Evolutionary conservation across 129 eudicot genomes (phyloP), one percentile per base, ranked within the genome.

Genomic region (Escallonia rubra): DNA sequence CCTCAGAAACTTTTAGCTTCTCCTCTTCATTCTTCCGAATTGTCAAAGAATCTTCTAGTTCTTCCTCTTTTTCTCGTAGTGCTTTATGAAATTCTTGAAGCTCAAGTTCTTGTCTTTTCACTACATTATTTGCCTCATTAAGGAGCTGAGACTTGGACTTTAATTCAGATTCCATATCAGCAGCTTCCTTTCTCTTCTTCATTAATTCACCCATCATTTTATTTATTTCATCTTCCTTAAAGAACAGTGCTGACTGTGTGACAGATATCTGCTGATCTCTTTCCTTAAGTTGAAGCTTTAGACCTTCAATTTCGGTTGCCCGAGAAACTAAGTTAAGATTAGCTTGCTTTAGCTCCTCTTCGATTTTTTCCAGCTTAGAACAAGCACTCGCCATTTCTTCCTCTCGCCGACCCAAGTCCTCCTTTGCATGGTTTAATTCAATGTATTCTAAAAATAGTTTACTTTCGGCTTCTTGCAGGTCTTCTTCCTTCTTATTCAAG

Each of bases 271-370:
- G 86, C 60, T 73, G 71, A 74, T 86, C 91, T 66, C 71, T 82
- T 43, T 89, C 81, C 77, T 84, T 85, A 14, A 86, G 73, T 65
- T 60, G 77, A 74, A 78, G 54, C 75, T 93, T 93, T 43, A 89
- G 82, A 65, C 80, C 82, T 70, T 75, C 78, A 5, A 93, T 82
- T 67, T 89, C 87, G 6, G 76, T 47, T 10, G 92, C 91, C 77
- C 80, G 91, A 59, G 85, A 84, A 76, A 86, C 82, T 70, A 93
- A 78, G 61, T 71, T 80, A 57, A 80, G 66, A 84, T 80, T 89
- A 57, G 86, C 91, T 61, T 79, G 79, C 65, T 80, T 93, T 41
- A 93, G 79, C 83, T 89, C 98, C 45, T 86, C 86, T 70, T 89
- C 95, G 12, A 93, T 85, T 67, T 62, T 76, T 77, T 84, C 87